Conservation (phyloP, 2,329 filamentous ascomycete species). For the Aureobasidium leucospermi region DNA sequence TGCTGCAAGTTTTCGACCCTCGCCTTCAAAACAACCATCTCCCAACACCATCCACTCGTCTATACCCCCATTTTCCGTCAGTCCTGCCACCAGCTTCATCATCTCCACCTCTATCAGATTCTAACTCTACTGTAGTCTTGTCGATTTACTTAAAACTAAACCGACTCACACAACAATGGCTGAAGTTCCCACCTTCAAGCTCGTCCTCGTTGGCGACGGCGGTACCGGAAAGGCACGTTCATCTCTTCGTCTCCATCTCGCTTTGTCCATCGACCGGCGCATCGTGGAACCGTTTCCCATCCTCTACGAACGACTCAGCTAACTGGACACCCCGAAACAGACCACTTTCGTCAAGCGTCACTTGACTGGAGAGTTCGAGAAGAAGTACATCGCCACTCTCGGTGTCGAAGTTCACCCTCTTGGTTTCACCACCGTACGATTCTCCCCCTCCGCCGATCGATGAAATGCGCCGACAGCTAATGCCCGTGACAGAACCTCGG, state of each 20-base stretch:
- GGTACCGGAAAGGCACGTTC: slow-evolving; percentile 93
- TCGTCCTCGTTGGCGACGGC: slow-evolving; percentile 98
- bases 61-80: neutral
- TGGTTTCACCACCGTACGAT: slow-evolving; percentile 84
- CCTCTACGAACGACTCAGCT: neutral
- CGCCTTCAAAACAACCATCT: neutral
- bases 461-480: slow-evolving; percentile 18
- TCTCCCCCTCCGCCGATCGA: neutral
- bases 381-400: slow-evolving; percentile 99
- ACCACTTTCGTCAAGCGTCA: slow-evolving; percentile 99
- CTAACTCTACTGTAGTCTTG: neutral
- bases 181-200: slow-evolving; percentile 86
- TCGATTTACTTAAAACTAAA: neutral
- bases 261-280: neutral
- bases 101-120: neutral
- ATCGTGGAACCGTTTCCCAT: neutral
- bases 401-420: slow-evolving; percentile 99
- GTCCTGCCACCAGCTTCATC: neutral
- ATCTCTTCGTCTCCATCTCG: slow-evolving; percentile 2
- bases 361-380: slow-evolving; percentile 99
- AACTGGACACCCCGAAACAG: slow-evolving; percentile 40
- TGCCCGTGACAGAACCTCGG: slow-evolving; percentile 65
- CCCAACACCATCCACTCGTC: neutral
- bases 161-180: slow-evolving; percentile 49
- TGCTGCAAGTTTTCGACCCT: neutral